Conservation (phyloP, 2,329 filamentous ascomycete species). For the Aspergillus tubingensis region DNA sequence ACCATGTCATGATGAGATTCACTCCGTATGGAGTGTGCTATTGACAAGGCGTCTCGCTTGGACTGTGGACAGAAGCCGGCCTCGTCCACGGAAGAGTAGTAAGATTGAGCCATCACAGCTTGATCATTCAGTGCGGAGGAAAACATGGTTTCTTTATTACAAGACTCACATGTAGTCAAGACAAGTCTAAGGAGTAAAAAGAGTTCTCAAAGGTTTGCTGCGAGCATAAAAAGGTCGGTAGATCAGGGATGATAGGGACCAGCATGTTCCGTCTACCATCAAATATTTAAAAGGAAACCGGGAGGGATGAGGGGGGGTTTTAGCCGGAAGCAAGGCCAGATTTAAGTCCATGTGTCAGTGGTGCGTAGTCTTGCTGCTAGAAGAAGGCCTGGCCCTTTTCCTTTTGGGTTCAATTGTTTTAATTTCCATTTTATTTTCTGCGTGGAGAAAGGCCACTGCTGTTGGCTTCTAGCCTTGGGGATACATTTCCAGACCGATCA, state of each 20-base stretch:
- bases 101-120: constrained; percentile 27
- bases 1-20: constrained; percentile 29
- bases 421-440: constrained; percentile 6
- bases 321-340: constrained; percentile 34
- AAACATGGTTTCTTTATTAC: constrained; percentile 19
- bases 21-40: constrained; percentile 27
- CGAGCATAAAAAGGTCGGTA: constrained; percentile 18
- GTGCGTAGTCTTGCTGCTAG: constrained; percentile 24
- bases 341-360: constrained; percentile 37
- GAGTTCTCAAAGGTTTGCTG: constrained; percentile 14
- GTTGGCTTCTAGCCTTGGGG: not conserved
- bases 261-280: constrained; percentile 20
- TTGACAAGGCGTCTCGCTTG: constrained; percentile 27
- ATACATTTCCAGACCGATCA: not conserved
- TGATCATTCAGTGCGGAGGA: constrained; percentile 19
- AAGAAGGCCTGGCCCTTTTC: constrained; percentile 27
- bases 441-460: not conserved
- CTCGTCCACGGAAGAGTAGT: constrained; percentile 26
- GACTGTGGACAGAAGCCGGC: constrained; percentile 25
- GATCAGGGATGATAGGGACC: constrained; percentile 24
- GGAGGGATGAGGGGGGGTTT: constrained; percentile 24
- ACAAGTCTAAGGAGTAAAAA: constrained; percentile 12
- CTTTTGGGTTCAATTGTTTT: constrained; percentile 2
- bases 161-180: constrained; percentile 22
- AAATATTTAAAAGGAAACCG: constrained; percentile 24